Conservation (phyloP, 495 filamentous ascomycete genomes). For the Xanthoparmelia taractica region DNA sequence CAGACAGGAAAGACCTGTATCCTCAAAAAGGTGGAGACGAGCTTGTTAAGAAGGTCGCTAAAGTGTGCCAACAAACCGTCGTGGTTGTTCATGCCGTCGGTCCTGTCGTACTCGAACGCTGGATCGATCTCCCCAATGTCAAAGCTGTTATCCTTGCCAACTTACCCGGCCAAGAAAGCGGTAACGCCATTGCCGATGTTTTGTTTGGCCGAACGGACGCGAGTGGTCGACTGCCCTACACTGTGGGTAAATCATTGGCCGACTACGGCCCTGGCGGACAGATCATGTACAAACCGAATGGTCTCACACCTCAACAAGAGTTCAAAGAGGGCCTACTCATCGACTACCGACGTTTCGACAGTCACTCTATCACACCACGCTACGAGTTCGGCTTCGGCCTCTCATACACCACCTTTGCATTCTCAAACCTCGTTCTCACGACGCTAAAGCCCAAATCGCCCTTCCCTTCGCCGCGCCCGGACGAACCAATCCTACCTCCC, state of each 20-base stretch:
- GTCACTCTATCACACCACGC: slow-evolving; percentile 53
- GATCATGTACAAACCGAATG: slow-evolving; percentile 67
- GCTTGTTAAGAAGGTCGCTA: slow-evolving; percentile 63
- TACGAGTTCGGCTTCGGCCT: slow-evolving; percentile 77
- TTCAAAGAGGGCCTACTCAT: slow-evolving; percentile 78
- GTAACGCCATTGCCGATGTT: slow-evolving; percentile 75
- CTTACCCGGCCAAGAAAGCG: slow-evolving; percentile 84
- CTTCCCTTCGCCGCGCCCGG: slow-evolving; percentile 53
- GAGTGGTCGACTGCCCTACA: slow-evolving; percentile 83
- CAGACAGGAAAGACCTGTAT: slow-evolving; percentile 76
- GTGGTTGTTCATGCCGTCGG: slow-evolving; percentile 90
- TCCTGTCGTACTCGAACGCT: slow-evolving; percentile 74
- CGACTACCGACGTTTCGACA: slow-evolving; percentile 91
- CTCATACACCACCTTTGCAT: slow-evolving; percentile 73
- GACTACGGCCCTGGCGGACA: slow-evolving; percentile 79
- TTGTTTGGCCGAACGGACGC: slow-evolving; percentile 81
- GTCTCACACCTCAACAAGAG: slow-evolving; percentile 69
- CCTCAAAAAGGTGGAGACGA: slow-evolving; percentile 71
- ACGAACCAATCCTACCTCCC: slow-evolving; percentile 50
- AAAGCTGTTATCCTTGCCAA: slow-evolving; percentile 81
- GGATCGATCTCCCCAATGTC: slow-evolving; percentile 71
- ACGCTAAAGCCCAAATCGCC: slow-evolving; percentile 48
- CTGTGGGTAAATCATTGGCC: slow-evolving; percentile 68
- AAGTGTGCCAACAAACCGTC: slow-evolving; percentile 62
- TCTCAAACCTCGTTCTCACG: slow-evolving; percentile 50